Percentiles rank a stretch among this genome's conserved stretches.
Conservation (phyloP, 768 basidiomycete species). For the Crepidotus variabilis region DNA sequence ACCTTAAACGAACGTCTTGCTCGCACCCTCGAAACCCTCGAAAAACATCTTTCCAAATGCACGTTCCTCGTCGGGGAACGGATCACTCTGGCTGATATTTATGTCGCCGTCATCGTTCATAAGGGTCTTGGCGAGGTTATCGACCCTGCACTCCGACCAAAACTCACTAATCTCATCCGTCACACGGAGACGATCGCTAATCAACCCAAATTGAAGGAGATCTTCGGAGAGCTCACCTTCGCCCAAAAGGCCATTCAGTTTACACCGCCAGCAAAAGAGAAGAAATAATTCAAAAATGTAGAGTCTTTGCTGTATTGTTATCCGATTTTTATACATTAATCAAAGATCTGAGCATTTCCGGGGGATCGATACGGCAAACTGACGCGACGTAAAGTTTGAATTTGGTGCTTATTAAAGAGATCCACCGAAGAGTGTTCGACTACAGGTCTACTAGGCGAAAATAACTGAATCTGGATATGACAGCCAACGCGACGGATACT, state of each 20-base stretch:
- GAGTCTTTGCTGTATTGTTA: no score
- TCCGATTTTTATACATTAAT: no score
- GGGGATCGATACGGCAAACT: no score
- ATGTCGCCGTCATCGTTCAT: conserved; percentile 56
- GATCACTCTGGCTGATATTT: conserved; percentile 89
- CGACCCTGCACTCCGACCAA: conserved; percentile 65
- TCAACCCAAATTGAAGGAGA: conserved; percentile 69
- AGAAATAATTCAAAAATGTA: conserved; percentile 63
- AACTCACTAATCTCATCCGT: conserved; percentile 76
- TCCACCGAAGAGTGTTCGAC: no score
- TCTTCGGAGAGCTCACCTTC: conserved; percentile 60
- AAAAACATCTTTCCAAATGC: conserved; percentile 67
- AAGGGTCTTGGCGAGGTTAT: conserved; percentile 51
- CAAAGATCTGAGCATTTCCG: no score
- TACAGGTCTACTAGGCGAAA: no score
- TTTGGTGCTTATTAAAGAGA: no score
- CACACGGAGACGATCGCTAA: conserved; percentile 85
- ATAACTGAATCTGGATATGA: no score
- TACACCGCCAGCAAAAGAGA: conserved; percentile 74
- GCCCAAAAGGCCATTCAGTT: conserved; percentile 70
- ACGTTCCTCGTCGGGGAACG: conserved; percentile 95
- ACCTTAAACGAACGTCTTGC: conserved; percentile 47
- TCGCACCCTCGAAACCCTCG: conserved; percentile 61
- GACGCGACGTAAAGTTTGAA: no score
- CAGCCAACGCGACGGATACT: no score